Base-by-base conservation (phyloP, 2,329 filamentous ascomycete genomes). In the Aspergillus pseudotamarii region DNA sequence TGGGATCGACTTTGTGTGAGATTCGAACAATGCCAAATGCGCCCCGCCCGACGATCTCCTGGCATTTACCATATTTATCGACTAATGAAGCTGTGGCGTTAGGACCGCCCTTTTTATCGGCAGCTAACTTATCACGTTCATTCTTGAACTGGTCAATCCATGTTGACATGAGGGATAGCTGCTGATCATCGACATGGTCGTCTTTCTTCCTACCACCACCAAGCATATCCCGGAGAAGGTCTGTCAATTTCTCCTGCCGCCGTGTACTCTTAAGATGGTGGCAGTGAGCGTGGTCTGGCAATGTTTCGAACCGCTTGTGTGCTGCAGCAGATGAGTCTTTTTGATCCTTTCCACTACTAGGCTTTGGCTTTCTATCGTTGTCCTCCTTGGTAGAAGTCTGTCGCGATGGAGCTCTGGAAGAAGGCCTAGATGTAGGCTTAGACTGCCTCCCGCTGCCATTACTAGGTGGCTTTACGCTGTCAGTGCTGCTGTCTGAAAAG, bases 61-160 rank as follows among this genome's bases (percentile, higher is more conserved):
- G 94, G 76, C 95, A 98, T 81, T 98, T 98, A 71, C 95, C 95
- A 76, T 99, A 99, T 77, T 98, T 98, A 75, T 98, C 93, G 1
- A 95, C 92, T 56, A 99, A 83, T 0, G 93, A 93, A 23, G 88
- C 88, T 19, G 91, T 90, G 21, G 90, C 85, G 73, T 90, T 91
- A 8, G 90, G 86, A 0, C 90, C 90, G 28, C 87, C 88, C 76
- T 90, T 95, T 81, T 90, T 93, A 71, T 96, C 92, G 45, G 86
- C 81, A 1, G 89, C 89, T 58, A 89, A 78, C 75, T 85, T 87
- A 64, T 96, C 93, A 76, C 93, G 93, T 78, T 97, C 94, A 69
- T 88, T 91, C 76, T 93, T 92, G 70, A 97, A 85, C 66, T 96
- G 94, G 76, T 97, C 94, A 61, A 97, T 94, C 94, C 94, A 98